These are phyloP conservation scores for Talaromyces adpressus DNA, from an alignment of 495 filamentous ascomycete genomes.

Conservation along the genomic window DNA sequence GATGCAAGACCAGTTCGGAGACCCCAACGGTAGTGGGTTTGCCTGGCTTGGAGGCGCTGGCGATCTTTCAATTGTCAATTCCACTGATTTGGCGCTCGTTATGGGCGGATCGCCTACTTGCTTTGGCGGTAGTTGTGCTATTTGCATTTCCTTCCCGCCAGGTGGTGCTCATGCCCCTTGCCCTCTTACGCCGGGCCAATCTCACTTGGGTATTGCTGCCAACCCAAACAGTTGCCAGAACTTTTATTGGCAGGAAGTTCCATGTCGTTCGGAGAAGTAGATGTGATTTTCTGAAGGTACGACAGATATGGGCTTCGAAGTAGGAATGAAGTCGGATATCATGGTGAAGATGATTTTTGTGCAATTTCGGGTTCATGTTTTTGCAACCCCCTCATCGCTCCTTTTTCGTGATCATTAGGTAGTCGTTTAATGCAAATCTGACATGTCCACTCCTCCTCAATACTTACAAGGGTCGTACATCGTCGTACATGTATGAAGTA, in stretches of 20 bases:
- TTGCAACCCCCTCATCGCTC: background rate
- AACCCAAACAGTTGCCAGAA: constrained; percentile 9
- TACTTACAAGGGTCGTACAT: too few species aligned
- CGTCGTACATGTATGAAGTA: too few species aligned
- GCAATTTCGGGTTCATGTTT: background rate
- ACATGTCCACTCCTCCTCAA: too few species aligned
- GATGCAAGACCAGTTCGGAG: constrained; percentile 9
- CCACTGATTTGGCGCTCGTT: background rate
- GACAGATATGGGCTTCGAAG: too few species aligned
- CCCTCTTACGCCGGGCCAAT: constrained; percentile 6
- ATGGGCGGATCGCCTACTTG: constrained; percentile 5
- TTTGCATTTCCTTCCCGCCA: constrained; percentile 7
- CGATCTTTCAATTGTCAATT: constrained; percentile 1
- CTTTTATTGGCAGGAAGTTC: constrained; percentile 8
- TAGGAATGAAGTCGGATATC: background rate
- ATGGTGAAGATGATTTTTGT: background rate
- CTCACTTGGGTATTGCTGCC: constrained; percentile 7
- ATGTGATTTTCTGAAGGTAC: background rate
- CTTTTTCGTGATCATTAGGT: background rate
- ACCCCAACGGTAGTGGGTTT: constrained; percentile 7
- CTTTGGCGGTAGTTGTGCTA: constrained; percentile 7
- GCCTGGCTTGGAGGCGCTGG: constrained; percentile 7
- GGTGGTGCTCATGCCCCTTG: constrained; percentile 10
- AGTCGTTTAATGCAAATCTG: too few species aligned
- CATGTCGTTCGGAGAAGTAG: constrained; percentile 8